phyloP scores from a whole-genome alignment of 257 asterid genomes.

The Rhazya stricta region DNA sequence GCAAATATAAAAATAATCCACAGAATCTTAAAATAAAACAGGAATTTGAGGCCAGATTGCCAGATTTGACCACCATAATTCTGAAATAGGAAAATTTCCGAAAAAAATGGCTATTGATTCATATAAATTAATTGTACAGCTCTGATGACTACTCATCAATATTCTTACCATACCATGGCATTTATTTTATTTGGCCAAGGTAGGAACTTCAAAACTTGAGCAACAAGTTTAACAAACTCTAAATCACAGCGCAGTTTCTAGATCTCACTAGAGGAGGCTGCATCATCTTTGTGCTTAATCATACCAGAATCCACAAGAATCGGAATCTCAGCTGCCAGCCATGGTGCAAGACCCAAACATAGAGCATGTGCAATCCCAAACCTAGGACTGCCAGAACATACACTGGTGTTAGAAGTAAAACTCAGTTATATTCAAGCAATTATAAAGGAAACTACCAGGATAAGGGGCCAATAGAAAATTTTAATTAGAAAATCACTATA shows the following conservation, averaged over 20 bases:
- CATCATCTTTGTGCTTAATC: conserved; percentile 89
- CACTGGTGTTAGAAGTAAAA: neutral
- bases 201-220: conserved; percentile 9
- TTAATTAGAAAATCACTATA: neutral
- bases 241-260: conserved; percentile 18
- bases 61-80: neutral
- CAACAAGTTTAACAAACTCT: conserved; percentile 1
- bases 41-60: neutral
- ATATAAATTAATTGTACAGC: conserved; percentile 2
- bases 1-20: neutral
- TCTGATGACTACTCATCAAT: conserved; percentile 5
- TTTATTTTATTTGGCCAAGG: conserved; percentile 15
- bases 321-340: conserved; percentile 96
- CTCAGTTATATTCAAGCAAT: neutral
- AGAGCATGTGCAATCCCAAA: conserved; percentile 94
- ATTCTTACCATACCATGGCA: neutral
- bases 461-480: neutral
- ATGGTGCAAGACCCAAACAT: conserved; percentile 91
- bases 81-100: neutral
- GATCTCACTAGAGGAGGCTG: conserved; percentile 51
- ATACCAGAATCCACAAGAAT: conserved; percentile 88
- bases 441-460: neutral
- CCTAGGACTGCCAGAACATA: conserved; percentile 58
- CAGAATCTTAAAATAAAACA: neutral
- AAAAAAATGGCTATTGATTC: neutral